phyloP scores from a whole-genome alignment of 2,329 filamentous ascomycete species.

The Ophiostoma ips region DNA sequence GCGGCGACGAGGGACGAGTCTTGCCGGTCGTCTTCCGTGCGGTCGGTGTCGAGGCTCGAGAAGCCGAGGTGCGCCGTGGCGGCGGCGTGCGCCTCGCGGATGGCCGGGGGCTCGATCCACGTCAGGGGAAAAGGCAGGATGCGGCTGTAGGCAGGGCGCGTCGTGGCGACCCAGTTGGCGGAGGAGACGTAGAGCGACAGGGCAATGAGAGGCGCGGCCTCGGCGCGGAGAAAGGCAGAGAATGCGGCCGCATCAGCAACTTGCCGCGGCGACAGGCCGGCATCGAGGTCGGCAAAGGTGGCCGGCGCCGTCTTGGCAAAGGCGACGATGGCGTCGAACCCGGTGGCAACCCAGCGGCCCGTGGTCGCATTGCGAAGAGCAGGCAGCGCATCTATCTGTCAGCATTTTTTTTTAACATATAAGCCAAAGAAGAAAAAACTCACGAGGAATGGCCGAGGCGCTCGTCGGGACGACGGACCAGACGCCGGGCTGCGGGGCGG shows the following conservation, averaged over 20 bases:
- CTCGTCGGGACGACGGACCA: slow-evolving; percentile 65
- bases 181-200: slow-evolving; percentile 83
- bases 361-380: slow-evolving; percentile 36
- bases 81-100: slow-evolving; percentile 55
- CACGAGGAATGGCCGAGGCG: slow-evolving; percentile 47
- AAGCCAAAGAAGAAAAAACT: not conserved
- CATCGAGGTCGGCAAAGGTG: slow-evolving; percentile 23
- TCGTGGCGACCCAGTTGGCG: slow-evolving; percentile 67
- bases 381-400: slow-evolving; percentile 30
- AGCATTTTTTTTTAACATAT: not conserved
- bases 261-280: slow-evolving; percentile 25
- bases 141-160: slow-evolving; percentile 65
- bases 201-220: slow-evolving; percentile 66
- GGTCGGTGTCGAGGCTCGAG: slow-evolving; percentile 48
- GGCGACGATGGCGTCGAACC: slow-evolving; percentile 46
- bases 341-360: slow-evolving; percentile 39
- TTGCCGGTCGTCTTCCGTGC: slow-evolving; percentile 18
- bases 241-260: slow-evolving; percentile 36
- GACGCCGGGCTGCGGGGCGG: slow-evolving; percentile 24
- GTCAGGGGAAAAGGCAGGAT: slow-evolving; percentile 78
- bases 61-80: slow-evolving; percentile 59
- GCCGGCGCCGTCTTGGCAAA: slow-evolving; percentile 30
- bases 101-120: slow-evolving; percentile 66
- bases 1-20: slow-evolving; percentile 19
- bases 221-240: slow-evolving; percentile 57